These are phyloP conservation scores for Panicum hallii DNA, from an alignment of 202 grass and related monocot species.

Conservation along the genomic window DNA sequence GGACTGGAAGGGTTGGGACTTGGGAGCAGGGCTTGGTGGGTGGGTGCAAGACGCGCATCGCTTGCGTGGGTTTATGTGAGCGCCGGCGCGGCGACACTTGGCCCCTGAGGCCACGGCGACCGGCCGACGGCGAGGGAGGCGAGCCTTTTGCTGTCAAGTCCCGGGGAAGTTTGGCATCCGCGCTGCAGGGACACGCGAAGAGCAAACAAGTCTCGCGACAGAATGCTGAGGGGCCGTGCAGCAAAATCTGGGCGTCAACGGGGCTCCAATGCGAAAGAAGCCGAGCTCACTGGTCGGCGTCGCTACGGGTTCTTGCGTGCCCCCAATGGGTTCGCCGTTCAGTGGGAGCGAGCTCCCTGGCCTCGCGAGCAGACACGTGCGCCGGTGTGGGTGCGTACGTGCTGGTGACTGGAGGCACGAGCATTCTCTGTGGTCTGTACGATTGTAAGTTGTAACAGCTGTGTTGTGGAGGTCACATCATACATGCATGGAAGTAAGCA, in stretches of 20 bases:
- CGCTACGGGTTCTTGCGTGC: not conserved
- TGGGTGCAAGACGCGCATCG: not conserved
- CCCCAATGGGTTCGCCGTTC: not conserved
- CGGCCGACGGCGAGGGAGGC: no score
- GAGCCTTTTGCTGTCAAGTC: not conserved
- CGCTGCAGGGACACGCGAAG: not conserved
- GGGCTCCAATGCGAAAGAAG: not conserved
- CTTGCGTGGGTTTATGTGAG: slow-evolving; percentile 16
- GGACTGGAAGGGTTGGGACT: not conserved
- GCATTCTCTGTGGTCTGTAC: not conserved
- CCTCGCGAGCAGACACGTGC: slow-evolving; percentile 13
- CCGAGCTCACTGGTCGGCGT: not conserved
- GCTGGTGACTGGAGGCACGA: not conserved
- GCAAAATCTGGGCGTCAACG: not conserved
- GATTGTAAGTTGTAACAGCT: not conserved
- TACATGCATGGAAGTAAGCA: not conserved
- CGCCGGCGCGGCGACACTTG: slow-evolving; percentile 32
- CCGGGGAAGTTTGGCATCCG: not conserved
- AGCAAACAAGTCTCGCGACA: not conserved
- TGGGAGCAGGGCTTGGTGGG: slow-evolving; percentile 9
- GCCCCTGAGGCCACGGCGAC: not conserved
- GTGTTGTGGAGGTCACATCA: not conserved
- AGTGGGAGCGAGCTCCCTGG: not conserved
- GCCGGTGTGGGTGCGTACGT: not conserved
- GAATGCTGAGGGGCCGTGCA: no score